A percentile compares a stretch with the other conserved stretches of the same genome.
phyloP scores from a whole-genome alignment of 257 asterid species.

The Leonotis leonurus region DNA sequence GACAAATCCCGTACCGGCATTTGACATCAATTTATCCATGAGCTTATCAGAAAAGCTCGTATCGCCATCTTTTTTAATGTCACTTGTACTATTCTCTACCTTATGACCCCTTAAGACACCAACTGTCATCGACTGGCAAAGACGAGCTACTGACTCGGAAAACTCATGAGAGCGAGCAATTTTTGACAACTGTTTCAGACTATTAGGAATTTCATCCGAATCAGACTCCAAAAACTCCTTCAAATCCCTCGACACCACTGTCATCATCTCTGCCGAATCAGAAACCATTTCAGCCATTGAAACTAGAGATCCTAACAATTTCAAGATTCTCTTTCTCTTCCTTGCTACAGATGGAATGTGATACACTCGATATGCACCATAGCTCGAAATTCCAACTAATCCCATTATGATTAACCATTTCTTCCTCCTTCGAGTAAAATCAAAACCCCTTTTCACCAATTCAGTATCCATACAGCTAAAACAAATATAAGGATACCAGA shows the following conservation, averaged over 20 bases:
- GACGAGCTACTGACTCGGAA: slow-evolving; percentile 35
- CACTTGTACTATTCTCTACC: slow-evolving; percentile 22
- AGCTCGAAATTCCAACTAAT: slow-evolving; percentile 65
- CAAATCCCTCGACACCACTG: slow-evolving; percentile 67
- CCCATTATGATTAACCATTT: slow-evolving; percentile 69
- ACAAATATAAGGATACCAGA: slow-evolving; percentile 7
- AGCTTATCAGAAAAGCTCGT: slow-evolving; percentile 43
- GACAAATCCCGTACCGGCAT: slow-evolving; percentile 76
- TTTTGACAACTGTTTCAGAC: slow-evolving; percentile 79
- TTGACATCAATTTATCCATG: slow-evolving; percentile 72
- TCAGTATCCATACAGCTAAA: slow-evolving; percentile 46
- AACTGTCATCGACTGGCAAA: slow-evolving; percentile 52
- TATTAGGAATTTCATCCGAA: slow-evolving; percentile 76
- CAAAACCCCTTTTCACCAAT: slow-evolving; percentile 47
- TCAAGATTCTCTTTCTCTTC: slow-evolving; percentile 50
- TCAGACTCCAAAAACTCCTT: slow-evolving; percentile 77
- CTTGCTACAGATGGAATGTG: slow-evolving; percentile 62
- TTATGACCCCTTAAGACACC: slow-evolving; percentile 72
- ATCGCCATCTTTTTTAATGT: slow-evolving; percentile 32
- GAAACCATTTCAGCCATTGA: slow-evolving; percentile 71
- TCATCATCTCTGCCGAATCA: slow-evolving; percentile 67
- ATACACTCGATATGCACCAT: slow-evolving; percentile 63
- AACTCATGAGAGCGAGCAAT: slow-evolving; percentile 66
- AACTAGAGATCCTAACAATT: slow-evolving; percentile 47
- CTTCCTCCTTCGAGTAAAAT: slow-evolving; percentile 50